A percentile compares a stretch with the other conserved stretches of the same genome.
Evolutionary conservation across 768 basidiomycete genomes (phyloP).

Genomic region (Termitomyces sp.): DNA sequence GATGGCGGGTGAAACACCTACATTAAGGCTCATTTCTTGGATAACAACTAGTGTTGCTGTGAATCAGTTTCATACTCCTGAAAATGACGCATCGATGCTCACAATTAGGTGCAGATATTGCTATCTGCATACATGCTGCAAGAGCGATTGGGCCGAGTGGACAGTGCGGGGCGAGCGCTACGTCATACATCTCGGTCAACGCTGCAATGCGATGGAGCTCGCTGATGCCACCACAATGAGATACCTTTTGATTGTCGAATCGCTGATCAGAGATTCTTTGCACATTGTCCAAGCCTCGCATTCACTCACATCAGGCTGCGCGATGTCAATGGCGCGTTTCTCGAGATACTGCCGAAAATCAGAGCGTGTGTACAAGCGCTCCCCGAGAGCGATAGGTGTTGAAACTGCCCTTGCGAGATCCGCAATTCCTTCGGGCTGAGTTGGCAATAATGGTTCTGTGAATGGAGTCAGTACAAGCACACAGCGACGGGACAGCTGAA

Average conservation of each 20-base stretch:
- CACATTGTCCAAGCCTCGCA: neutral
- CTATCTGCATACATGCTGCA: conserved; percentile 66
- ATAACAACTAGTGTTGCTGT: conserved; percentile 36
- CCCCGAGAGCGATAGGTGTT: conserved; percentile 58
- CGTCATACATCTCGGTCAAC: conserved; percentile 63
- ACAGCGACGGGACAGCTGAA: neutral
- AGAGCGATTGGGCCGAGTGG: conserved; percentile 68
- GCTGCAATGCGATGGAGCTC: conserved; percentile 54
- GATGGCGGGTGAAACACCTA: conserved; percentile 12
- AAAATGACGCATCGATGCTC: conserved; percentile 11
- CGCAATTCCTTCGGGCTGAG: conserved; percentile 56
- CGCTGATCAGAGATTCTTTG: neutral
- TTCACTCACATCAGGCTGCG: conserved; percentile 55
- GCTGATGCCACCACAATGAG: conserved; percentile 56
- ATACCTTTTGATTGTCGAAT: conserved; percentile 29
- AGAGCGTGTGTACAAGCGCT: conserved; percentile 54
- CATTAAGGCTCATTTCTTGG: conserved; percentile 65
- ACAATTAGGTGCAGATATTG: conserved; percentile 55
- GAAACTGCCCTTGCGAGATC: conserved; percentile 49
- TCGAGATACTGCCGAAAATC: conserved; percentile 67
- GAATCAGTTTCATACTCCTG: neutral
- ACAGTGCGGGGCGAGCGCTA: conserved; percentile 68
- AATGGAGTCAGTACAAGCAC: neutral
- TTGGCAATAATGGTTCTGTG: conserved; percentile 52
- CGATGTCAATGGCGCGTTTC: conserved; percentile 57